A percentile compares a stretch with the other conserved stretches of the same genome.
Conservation (phyloP, 1,284 basidiomycete species). For the Cryptococcus hybrid region DNA sequence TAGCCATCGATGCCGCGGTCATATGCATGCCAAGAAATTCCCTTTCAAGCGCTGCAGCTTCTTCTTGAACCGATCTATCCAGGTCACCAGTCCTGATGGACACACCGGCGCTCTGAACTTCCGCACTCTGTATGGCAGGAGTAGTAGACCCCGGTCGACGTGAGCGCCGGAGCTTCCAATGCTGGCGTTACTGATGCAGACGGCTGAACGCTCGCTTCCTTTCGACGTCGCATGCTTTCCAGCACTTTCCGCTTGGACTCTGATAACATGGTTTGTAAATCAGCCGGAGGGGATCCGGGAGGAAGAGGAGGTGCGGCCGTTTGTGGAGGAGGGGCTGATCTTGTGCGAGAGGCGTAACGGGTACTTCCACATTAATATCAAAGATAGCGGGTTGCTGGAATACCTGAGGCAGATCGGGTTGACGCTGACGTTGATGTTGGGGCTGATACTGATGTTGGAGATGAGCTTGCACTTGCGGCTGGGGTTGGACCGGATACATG, state of each 20-base stretch:
- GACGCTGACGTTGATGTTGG: too few species aligned
- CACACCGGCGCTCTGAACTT: not conserved
- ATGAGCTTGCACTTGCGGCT: too few species aligned
- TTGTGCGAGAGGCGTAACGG: too few species aligned
- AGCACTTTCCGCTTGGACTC: not conserved
- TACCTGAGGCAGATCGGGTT: too few species aligned
- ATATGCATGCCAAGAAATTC: conserved; percentile 27
- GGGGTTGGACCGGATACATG: too few species aligned
- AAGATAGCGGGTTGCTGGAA: too few species aligned
- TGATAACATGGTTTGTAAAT: not conserved
- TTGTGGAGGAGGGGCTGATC: not conserved
- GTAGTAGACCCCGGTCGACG: too few species aligned
- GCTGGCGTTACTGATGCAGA: not conserved
- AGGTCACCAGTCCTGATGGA: too few species aligned
- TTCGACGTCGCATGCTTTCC: not conserved
- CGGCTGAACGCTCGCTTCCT: not conserved
- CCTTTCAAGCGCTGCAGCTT: conserved; percentile 30
- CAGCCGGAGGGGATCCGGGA: not conserved
- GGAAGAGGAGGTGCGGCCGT: not conserved
- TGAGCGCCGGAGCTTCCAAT: not conserved
- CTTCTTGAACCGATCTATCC: conserved; percentile 20
- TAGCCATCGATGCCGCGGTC: not conserved
- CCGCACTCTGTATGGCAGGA: not conserved
- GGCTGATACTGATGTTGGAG: too few species aligned
- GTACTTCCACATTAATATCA: too few species aligned